phyloP scores from a whole-genome alignment of 108 stramenopile species.

The Cyclotella atomus region DNA sequence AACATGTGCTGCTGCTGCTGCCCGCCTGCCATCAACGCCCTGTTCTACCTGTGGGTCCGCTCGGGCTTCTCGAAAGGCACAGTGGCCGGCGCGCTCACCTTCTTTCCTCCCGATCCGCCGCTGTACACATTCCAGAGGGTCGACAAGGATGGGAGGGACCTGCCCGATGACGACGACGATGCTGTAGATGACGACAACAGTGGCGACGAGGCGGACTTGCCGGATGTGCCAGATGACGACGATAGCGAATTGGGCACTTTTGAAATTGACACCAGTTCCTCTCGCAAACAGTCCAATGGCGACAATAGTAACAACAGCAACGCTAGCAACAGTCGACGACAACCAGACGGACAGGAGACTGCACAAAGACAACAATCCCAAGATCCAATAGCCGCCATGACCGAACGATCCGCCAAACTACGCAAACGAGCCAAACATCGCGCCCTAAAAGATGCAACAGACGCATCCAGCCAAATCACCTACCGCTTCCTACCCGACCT shows the following conservation, averaged over 20 bases:
- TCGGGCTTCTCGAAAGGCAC: slow-evolving; percentile 79
- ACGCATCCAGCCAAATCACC: slow-evolving; percentile 59
- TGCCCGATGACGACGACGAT: slow-evolving; percentile 55
- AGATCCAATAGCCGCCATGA: slow-evolving; percentile 70
- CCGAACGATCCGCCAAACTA: slow-evolving; percentile 63
- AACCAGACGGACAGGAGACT: too few species aligned
- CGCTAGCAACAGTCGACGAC: slow-evolving; percentile 8
- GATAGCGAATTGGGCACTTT: slow-evolving; percentile 51
- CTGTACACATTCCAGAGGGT: slow-evolving; percentile 78
- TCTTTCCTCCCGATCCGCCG: slow-evolving; percentile 90
- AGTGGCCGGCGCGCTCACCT: slow-evolving; percentile 87
- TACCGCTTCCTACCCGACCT: slow-evolving; percentile 60
- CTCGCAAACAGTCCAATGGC: slow-evolving; percentile 1
- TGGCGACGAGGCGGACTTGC: background rate
- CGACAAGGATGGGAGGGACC: slow-evolving; percentile 52
- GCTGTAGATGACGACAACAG: slow-evolving; percentile 22
- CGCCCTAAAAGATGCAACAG: slow-evolving; percentile 58
- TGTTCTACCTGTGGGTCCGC: slow-evolving; percentile 87
- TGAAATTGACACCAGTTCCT: slow-evolving; percentile 38
- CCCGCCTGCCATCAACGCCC: slow-evolving; percentile 79
- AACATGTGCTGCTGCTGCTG: slow-evolving; percentile 73
- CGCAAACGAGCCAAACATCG: slow-evolving; percentile 70
- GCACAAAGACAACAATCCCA: slow-evolving; percentile 22
- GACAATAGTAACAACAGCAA: slow-evolving; percentile 7
- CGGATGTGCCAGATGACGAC: slow-evolving; percentile 12